phyloP scores from a whole-genome alignment of 202 grass and related monocot genomes.

The Sporobolus alterniflorus region DNA sequence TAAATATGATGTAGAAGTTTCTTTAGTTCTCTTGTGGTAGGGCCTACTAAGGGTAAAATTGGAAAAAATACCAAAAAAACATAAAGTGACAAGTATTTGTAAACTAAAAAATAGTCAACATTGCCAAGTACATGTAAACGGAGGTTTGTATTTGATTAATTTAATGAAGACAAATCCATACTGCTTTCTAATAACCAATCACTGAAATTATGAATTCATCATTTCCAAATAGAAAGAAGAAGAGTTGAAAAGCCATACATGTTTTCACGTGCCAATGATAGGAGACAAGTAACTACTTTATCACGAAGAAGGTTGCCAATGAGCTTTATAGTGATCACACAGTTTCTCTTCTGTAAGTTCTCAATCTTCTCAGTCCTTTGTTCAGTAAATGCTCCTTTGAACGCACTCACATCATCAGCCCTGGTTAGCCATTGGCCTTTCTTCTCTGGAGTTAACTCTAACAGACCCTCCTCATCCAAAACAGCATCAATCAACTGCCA shows the following conservation, averaged over 20 bases:
- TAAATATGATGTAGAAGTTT: too few relatives aligned
- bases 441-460: constrained; percentile 79
- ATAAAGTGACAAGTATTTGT: too few relatives aligned
- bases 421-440: constrained; percentile 67
- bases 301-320: constrained; percentile 78
- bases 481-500: constrained; percentile 86
- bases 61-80: too few relatives aligned
- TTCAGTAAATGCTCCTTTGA: constrained; percentile 64
- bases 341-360: constrained; percentile 81
- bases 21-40: too few relatives aligned
- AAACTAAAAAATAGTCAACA: too few relatives aligned
- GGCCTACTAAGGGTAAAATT: too few relatives aligned
- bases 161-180: background rate
- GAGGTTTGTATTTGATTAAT: constrained; percentile 25
- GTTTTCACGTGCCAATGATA: constrained; percentile 93
- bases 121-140: too few relatives aligned
- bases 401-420: constrained; percentile 59
- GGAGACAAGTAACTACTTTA: constrained; percentile 96
- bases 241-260: constrained; percentile 83
- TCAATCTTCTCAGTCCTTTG: constrained; percentile 65
- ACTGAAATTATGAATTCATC: constrained; percentile 4
- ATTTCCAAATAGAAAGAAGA: constrained; percentile 19
- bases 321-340: constrained; percentile 70
- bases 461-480: constrained; percentile 88
- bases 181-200: constrained; percentile 12